A percentile compares a stretch with the other conserved stretches of the same genome.
phyloP scores from a whole-genome alignment of 75 land plant genomes.

The Azolla pinnata region DNA sequence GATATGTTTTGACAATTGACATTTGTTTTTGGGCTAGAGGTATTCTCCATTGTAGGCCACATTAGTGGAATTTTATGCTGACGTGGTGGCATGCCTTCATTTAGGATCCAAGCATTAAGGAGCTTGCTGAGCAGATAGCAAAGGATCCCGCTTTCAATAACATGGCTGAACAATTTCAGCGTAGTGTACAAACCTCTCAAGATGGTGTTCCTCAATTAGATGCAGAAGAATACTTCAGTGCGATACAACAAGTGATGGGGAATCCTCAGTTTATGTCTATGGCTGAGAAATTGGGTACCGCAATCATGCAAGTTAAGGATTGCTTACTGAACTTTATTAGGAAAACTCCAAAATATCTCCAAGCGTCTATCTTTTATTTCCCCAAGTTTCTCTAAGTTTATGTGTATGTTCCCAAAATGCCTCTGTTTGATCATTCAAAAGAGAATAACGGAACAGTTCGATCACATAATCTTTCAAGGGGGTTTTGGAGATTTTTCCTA shows the following conservation, averaged over 20 bases:
- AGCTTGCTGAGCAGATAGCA: constrained; percentile 45
- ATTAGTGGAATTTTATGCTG: too few relatives aligned
- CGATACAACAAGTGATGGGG: constrained; percentile 46
- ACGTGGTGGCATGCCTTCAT: too few relatives aligned
- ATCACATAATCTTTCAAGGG: too few relatives aligned
- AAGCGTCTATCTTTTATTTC: neutral
- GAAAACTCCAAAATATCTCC: too few relatives aligned
- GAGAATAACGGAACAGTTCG: too few relatives aligned
- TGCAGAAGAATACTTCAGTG: constrained; percentile 30
- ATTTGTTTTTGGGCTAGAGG: too few relatives aligned
- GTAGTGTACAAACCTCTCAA: constrained; percentile 19
- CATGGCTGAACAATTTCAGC: constrained; percentile 40
- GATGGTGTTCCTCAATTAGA: constrained; percentile 32
- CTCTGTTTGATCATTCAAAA: neutral
- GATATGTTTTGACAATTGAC: too few relatives aligned
- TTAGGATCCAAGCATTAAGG: constrained; percentile 52
- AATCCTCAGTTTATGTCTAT: constrained; percentile 45
- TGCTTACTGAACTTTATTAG: too few relatives aligned
- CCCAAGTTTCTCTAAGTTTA: neutral
- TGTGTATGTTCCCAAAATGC: neutral
- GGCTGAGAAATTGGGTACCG: constrained; percentile 35
- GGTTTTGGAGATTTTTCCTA: too few relatives aligned
- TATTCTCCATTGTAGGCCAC: too few relatives aligned
- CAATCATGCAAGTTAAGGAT: constrained; percentile 47
- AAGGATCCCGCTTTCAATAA: constrained; percentile 38